A percentile compares a stretch with the other conserved stretches of the same genome.
Evolutionary conservation across 2,329 filamentous ascomycete species (phyloP).

Genomic region (Fusarium nanum): DNA sequence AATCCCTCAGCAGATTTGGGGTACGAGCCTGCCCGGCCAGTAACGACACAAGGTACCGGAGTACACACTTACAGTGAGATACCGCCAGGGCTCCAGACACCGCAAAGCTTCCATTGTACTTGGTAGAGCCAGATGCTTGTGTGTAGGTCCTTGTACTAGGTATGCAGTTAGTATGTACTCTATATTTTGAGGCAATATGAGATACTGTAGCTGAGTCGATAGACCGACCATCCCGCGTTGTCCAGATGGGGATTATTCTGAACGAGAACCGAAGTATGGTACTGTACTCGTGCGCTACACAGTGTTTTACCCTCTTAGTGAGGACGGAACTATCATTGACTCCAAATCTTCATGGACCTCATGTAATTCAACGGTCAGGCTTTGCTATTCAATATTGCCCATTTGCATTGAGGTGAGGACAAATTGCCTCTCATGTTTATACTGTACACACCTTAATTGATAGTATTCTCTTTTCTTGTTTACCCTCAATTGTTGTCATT

Average conservation of each 20-base stretch:
- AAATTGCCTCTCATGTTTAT: slow-evolving; percentile 3
- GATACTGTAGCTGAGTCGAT: background rate
- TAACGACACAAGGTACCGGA: slow-evolving; percentile 45
- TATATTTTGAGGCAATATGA: slow-evolving; percentile 29
- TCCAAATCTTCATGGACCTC: background rate
- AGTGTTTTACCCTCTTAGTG: slow-evolving; percentile 9
- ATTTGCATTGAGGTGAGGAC: slow-evolving; percentile 28
- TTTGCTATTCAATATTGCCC: background rate
- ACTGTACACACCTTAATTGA: background rate
- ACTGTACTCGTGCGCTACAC: background rate
- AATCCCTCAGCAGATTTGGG: slow-evolving; percentile 46
- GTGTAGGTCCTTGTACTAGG: background rate
- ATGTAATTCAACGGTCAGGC: slow-evolving; percentile 2
- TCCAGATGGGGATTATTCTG: slow-evolving; percentile 12
- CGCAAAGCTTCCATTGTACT: slow-evolving; percentile 24
- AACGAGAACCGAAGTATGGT: background rate
- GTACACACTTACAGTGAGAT: slow-evolving; percentile 17
- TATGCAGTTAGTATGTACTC: background rate
- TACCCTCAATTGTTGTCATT: slow-evolving; percentile 4
- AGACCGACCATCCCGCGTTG: slow-evolving; percentile 26
- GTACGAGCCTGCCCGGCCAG: slow-evolving; percentile 33
- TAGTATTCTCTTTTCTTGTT: background rate
- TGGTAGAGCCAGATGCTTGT: slow-evolving; percentile 14
- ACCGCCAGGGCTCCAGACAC: slow-evolving; percentile 21
- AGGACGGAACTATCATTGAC: background rate